Base-by-base conservation (phyloP, 768 basidiomycete species). In the Boletus tomentosulus region DNA sequence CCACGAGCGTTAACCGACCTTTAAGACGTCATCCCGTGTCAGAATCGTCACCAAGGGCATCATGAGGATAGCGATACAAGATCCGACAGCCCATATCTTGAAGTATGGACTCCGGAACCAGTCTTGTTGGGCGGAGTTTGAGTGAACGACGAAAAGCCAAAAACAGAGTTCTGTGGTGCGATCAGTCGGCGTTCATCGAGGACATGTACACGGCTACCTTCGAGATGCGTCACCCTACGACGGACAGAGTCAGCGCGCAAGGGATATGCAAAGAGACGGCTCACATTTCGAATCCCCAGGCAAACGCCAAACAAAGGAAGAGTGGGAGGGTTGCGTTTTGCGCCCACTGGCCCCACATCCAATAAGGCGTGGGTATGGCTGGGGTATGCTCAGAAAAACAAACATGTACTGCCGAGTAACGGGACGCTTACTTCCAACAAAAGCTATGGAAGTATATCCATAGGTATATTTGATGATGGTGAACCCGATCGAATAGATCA, bases 81-180 rank as follows among this genome's bases (percentile, higher is more conserved):
- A 88, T 11, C 90, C 89, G 25, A 78, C 57, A 15, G 78, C 69
- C 91, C 90, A 92, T 3, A 73, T 73, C 67, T 80, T 87, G 76
- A 90, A 92, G 61, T 90, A 89, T 19, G 73, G 56, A 62, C 82
- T 89, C 16, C 74, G 71, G 73, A 92, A 92, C 90, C 90, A 93
- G 61, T 88, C 79, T 62, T 81, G 84, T 57, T 86, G 80, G 1
- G 69, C 67, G 1, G 83, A 75, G 19, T 79, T 74, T 1, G 86
- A 74, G 53, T 87, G 87, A 46, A 92, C 74, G 35, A 93, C 79
- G 73, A 89, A 93, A 12, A 92, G 71, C 90, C 91, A 92, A 66
- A 93, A 93, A 62, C 88, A 92, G 0, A 92, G 75, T 61, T 93
- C 90, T 90, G 53, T 41, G 22, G 50, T 39, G 19, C 24, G 48